Conservation (phyloP, 1,284 basidiomycete species). For the Erythrobasidium hasegawianum region DNA sequence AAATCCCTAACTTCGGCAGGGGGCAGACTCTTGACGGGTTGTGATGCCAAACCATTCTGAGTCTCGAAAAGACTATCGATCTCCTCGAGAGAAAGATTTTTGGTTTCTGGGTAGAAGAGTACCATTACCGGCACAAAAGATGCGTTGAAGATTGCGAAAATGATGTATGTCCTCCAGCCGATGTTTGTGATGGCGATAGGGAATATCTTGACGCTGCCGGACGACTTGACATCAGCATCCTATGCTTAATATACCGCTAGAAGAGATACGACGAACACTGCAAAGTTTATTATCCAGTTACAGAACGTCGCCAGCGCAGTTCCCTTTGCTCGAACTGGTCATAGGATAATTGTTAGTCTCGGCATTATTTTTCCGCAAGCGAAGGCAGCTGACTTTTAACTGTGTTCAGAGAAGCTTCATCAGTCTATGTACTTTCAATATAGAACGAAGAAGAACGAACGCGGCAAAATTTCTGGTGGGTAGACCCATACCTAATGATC, state of each 20-base stretch:
- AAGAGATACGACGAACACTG: no score
- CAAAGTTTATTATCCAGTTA: constrained; percentile 47
- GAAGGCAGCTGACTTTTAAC: no score
- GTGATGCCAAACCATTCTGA: constrained; percentile 3
- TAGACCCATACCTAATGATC: no score
- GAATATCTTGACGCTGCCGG: constrained; percentile 38
- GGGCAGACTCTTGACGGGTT: no score
- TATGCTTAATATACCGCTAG: no score
- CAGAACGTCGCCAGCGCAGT: constrained; percentile 46
- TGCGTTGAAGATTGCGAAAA: constrained; percentile 38
- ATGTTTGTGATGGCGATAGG: constrained; percentile 43
- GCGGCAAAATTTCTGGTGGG: constrained; percentile 46
- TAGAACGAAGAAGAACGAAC: no score
- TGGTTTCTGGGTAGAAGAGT: constrained; percentile 41
- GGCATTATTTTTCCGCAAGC: no score
- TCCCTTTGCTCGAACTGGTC: constrained; percentile 42
- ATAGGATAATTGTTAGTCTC: no score
- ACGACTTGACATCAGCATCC: no score
- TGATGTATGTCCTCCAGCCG: constrained; percentile 46
- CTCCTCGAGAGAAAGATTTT: constrained; percentile 34
- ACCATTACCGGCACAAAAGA: constrained; percentile 36
- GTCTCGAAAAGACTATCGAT: constrained; percentile 36
- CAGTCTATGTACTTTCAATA: no score
- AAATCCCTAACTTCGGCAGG: no score
- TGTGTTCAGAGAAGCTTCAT: no score